Evolutionary conservation across 345 rosid species (phyloP).

Genomic region (Citrus reticulata): DNA sequence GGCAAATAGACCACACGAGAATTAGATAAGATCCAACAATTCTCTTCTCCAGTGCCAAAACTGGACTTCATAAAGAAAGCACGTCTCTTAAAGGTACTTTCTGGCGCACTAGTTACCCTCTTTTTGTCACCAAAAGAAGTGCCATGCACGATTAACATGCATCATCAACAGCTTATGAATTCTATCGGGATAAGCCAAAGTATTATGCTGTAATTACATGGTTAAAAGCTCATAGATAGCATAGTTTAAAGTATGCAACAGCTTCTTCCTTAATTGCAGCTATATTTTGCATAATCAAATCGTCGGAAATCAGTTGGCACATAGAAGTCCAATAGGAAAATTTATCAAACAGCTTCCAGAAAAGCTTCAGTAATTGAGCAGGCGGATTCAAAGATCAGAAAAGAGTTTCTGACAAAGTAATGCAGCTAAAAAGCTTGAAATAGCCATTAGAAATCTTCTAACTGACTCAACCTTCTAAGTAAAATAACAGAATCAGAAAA

Average conservation of each 20-base stretch:
- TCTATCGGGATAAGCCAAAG: not conserved
- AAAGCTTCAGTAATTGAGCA: not conserved
- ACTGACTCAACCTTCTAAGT: too few species aligned
- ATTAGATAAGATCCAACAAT: not conserved
- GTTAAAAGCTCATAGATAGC: not conserved
- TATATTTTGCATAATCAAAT: not conserved
- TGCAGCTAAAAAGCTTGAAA: not conserved
- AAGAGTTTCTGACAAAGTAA: too few species aligned
- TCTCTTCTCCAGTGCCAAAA: not conserved
- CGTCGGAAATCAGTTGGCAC: not conserved
- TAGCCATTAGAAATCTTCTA: not conserved
- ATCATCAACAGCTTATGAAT: slow-evolving; percentile 6
- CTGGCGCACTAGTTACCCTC: not conserved
- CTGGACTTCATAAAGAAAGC: not conserved
- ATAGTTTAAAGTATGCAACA: not conserved
- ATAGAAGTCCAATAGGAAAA: not conserved
- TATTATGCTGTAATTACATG: not conserved
- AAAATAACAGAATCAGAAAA: not conserved
- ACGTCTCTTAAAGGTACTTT: slow-evolving; percentile 5
- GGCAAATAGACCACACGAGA: not conserved
- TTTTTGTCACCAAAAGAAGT: slow-evolving; percentile 5
- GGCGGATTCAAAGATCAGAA: not conserved
- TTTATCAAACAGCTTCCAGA: not conserved
- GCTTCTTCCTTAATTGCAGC: not conserved
- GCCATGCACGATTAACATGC: slow-evolving; percentile 14